These are phyloP conservation scores for Coprinopsis marcescibilis DNA, from an alignment of 768 basidiomycete genomes.

Conservation along the genomic window DNA sequence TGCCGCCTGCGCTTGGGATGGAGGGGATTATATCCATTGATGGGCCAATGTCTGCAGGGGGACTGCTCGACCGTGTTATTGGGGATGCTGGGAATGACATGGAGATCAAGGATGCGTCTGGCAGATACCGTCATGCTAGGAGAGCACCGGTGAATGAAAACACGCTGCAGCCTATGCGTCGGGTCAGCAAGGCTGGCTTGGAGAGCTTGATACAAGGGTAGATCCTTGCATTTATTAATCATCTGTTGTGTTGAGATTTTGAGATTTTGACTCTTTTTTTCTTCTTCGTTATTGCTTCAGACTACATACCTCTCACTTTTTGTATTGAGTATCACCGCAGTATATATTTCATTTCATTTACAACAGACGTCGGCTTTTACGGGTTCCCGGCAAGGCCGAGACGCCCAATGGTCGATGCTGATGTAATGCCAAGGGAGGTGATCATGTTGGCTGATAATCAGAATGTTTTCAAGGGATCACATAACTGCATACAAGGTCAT, in stretches of 20 bases:
- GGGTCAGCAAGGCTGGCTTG: conserved; percentile 90
- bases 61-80: conserved; percentile 37
- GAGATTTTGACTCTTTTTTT: too few species aligned
- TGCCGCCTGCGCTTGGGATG: conserved; percentile 50
- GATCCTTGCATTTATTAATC: neutral
- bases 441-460: too few species aligned
- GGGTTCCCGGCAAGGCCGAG: too few species aligned
- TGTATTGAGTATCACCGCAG: too few species aligned
- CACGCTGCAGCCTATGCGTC: conserved; percentile 82
- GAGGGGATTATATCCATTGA: conserved; percentile 18
- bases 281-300: too few species aligned
- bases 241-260: too few species aligned
- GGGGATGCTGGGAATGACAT: conserved; percentile 75
- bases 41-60: conserved; percentile 33
- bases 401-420: too few species aligned
- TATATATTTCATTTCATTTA: conserved; percentile 7
- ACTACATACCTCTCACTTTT: too few species aligned
- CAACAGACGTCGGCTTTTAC: neutral
- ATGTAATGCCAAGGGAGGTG: neutral
- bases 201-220: conserved; percentile 60
- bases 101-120: conserved; percentile 82
- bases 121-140: conserved; percentile 83
- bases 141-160: conserved; percentile 83
- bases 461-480: too few species aligned
- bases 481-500: too few species aligned